Conservation (phyloP, 1,284 basidiomycete species). For the Cutaneotrichosporon sp. region DNA sequence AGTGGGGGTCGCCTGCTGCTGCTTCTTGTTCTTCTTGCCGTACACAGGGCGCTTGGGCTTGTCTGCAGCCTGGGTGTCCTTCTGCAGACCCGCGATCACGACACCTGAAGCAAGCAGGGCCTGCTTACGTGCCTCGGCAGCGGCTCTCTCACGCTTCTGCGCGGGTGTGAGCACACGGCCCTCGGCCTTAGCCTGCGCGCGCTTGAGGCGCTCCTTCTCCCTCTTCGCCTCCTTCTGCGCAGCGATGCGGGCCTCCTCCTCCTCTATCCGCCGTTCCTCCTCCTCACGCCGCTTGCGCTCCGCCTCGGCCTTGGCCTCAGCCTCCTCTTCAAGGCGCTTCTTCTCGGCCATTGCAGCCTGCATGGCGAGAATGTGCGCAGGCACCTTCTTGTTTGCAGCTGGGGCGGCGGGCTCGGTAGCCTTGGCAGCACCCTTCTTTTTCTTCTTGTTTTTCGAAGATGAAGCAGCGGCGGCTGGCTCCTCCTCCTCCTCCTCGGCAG, state of each 20-base stretch:
- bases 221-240: conserved; percentile 80
- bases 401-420: conserved; percentile 51
- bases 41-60: conserved; percentile 58
- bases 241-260: conserved; percentile 68
- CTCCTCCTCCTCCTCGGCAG: conserved; percentile 53
- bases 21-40: conserved; percentile 55
- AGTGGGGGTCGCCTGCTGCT: conserved; percentile 30
- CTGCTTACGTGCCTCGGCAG: conserved; percentile 84
- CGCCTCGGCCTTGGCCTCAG: conserved; percentile 62
- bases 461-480: conserved; percentile 52
- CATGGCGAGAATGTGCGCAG: conserved; percentile 59
- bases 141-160: conserved; percentile 89
- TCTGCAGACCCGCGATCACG: conserved; percentile 75
- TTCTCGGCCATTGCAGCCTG: conserved; percentile 85
- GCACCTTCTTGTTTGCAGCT: conserved; percentile 63
- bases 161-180: conserved; percentile 87
- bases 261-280: conserved; percentile 69
- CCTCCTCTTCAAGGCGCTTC: conserved; percentile 78
- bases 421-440: conserved; percentile 75
- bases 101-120: conserved; percentile 81
- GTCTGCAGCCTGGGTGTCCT: conserved; percentile 50
- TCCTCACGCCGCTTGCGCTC: conserved; percentile 64
- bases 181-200: conserved; percentile 76
- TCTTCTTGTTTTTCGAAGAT: conserved; percentile 74
- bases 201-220: conserved; percentile 79